These are phyloP conservation scores for Magnaporthiopsis rhizophila DNA, from an alignment of 2,329 filamentous ascomycete species.

Conservation along the genomic window DNA sequence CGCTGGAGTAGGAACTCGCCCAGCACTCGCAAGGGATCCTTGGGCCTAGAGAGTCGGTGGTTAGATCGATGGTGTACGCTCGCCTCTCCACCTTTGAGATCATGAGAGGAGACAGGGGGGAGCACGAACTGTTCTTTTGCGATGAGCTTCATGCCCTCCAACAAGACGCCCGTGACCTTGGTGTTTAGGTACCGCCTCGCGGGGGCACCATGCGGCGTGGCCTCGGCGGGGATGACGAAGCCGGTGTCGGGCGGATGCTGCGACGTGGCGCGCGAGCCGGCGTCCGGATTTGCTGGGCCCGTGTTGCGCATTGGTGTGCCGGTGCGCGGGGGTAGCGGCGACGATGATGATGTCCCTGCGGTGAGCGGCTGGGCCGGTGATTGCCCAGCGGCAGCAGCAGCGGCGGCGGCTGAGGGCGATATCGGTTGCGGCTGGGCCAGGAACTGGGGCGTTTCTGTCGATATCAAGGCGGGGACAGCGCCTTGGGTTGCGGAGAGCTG, in stretches of 20 bases:
- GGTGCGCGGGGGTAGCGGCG: slow-evolving; percentile 33
- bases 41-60: slow-evolving; percentile 39
- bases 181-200: slow-evolving; percentile 64
- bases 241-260: slow-evolving; percentile 43
- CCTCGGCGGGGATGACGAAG: slow-evolving; percentile 49
- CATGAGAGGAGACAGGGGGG: not conserved
- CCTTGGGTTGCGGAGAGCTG: not conserved
- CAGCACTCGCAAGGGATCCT: slow-evolving; percentile 59
- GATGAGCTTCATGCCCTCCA: slow-evolving; percentile 69
- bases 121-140: slow-evolving; percentile 60
- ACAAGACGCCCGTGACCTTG: slow-evolving; percentile 57
- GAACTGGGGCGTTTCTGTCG: not conserved
- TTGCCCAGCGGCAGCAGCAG: not conserved
- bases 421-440: not conserved
- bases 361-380: not conserved
- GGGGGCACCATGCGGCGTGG: slow-evolving; percentile 58
- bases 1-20: slow-evolving; percentile 64
- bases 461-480: not conserved
- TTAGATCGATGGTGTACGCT: not conserved
- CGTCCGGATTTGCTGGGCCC: slow-evolving; percentile 1
- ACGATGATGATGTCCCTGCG: slow-evolving; percentile 13
- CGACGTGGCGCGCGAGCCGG: slow-evolving; percentile 46
- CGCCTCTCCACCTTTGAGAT: slow-evolving; percentile 6
- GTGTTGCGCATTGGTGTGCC: slow-evolving; percentile 37
- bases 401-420: not conserved